A percentile compares a stretch with the other conserved stretches of the same genome.
These are phyloP conservation scores for Luvunga scandens DNA, from an alignment of 345 rosid genomes.

Conservation along the genomic window DNA sequence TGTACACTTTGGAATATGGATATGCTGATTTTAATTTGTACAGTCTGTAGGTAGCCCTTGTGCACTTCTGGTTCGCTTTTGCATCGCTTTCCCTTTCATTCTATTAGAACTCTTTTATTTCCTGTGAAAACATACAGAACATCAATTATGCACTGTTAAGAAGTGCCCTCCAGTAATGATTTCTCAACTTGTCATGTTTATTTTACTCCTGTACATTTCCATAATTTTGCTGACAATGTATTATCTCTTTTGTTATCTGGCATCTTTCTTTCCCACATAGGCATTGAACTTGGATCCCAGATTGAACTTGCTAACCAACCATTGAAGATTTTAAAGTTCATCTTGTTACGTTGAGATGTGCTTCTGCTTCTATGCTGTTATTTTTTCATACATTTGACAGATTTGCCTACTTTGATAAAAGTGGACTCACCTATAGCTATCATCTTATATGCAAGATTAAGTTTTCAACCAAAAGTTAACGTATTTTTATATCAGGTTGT, in stretches of 20 bases:
- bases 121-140: not conserved
- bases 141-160: not conserved
- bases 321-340: not conserved
- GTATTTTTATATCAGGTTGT: slow-evolving; percentile 61
- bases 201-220: not conserved
- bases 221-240: not conserved
- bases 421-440: not conserved
- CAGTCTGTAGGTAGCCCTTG: not conserved
- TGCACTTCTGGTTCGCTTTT: not conserved
- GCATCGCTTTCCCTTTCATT: not conserved
- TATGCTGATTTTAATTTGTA: not conserved
- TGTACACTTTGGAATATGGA: not conserved
- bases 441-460: not conserved
- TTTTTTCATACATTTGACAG: not conserved
- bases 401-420: not conserved
- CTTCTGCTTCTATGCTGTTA: slow-evolving; percentile 1
- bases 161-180: not conserved
- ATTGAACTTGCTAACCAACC: not conserved
- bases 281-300: not conserved
- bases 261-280: not conserved
- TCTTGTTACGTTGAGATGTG: not conserved
- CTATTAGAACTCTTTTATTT: not conserved
- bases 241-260: not conserved
- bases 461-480: slow-evolving; percentile 6
- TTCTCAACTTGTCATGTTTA: not conserved